Evolutionary conservation across 1,284 basidiomycete genomes (phyloP).

Genomic region (Trametes versicolor): DNA sequence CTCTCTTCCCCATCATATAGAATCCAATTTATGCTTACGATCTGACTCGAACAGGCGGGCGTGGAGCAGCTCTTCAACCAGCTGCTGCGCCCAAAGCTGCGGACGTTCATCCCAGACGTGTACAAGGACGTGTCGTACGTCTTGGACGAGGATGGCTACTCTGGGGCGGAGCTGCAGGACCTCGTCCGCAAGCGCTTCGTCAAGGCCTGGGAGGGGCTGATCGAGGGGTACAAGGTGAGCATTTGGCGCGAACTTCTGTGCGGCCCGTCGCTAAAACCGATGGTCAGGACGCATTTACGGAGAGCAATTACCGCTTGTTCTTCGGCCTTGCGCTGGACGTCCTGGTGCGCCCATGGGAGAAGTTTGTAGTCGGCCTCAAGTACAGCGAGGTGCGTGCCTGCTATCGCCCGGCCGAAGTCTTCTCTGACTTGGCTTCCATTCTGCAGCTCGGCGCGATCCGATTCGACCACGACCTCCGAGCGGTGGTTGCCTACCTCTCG

Average conservation of each 20-base stretch:
- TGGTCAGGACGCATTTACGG: slow-evolving; percentile 82
- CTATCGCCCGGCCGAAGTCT: not conserved
- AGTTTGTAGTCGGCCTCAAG: slow-evolving; percentile 80
- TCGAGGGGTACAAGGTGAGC: slow-evolving; percentile 85
- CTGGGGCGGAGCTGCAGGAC: slow-evolving; percentile 87
- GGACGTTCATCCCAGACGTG: slow-evolving; percentile 85
- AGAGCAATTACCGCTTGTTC: slow-evolving; percentile 87
- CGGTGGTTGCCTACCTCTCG: slow-evolving; percentile 85
- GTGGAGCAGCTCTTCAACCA: slow-evolving; percentile 96
- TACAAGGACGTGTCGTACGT: slow-evolving; percentile 92
- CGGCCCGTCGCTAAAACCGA: not conserved
- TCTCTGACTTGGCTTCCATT: not conserved
- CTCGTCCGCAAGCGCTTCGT: slow-evolving; percentile 89
- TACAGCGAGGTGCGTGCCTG: slow-evolving; percentile 81
- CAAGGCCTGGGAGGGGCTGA: slow-evolving; percentile 84
- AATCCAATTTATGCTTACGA: slow-evolving; percentile 15
- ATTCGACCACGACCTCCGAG: slow-evolving; percentile 93
- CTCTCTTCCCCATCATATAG: not conserved
- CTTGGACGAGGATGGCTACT: slow-evolving; percentile 89
- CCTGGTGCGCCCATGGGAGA: slow-evolving; percentile 94
- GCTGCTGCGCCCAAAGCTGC: slow-evolving; percentile 85
- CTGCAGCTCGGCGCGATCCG: slow-evolving; percentile 93
- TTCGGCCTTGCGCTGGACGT: slow-evolving; percentile 88
- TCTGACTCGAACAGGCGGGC: slow-evolving; percentile 64
- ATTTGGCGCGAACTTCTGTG: not conserved